Conservation (phyloP, 139 green algal species). For the Chlamydomonas eustigma region DNA sequence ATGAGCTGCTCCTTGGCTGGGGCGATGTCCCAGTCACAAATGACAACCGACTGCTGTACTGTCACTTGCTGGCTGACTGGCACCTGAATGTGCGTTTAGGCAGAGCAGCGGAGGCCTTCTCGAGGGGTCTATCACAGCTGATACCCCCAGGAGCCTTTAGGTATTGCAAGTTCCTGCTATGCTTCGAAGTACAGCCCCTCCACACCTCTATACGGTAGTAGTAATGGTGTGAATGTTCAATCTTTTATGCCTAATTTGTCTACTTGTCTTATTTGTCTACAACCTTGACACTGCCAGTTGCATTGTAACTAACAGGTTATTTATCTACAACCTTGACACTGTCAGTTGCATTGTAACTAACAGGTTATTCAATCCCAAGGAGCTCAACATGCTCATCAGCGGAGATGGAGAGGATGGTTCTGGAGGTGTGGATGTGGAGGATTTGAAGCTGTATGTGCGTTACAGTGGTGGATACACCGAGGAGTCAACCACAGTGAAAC, state of each 20-base stretch:
- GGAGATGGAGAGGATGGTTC: conserved; percentile 43
- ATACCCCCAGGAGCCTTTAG: conserved; percentile 38
- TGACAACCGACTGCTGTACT: conserved; percentile 45
- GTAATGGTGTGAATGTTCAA: too few species aligned
- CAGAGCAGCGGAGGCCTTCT: conserved; percentile 60
- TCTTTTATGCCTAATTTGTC: too few species aligned
- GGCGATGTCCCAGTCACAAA: conserved; percentile 54
- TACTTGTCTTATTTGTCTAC: too few species aligned
- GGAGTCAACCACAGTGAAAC: conserved; percentile 56
- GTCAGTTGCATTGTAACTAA: too few species aligned
- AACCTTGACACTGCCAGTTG: too few species aligned
- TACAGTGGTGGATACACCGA: conserved; percentile 62
- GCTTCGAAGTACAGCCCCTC: too few species aligned
- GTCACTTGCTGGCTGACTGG: conserved; percentile 56
- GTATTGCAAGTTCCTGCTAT: too few species aligned
- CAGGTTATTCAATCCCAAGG: conserved; percentile 77
- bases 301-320: neutral
- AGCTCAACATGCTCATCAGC: conserved; percentile 77
- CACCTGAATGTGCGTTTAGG: conserved; percentile 71
- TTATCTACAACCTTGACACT: neutral
- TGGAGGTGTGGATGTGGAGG: conserved; percentile 61
- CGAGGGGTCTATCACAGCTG: conserved; percentile 46
- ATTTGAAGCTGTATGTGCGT: conserved; percentile 60
- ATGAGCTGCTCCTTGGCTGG: conserved; percentile 19
- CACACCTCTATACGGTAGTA: too few species aligned